Evolutionary conservation across 1,284 basidiomycete genomes (phyloP).

Genomic region (Prillingera fragicola): DNA sequence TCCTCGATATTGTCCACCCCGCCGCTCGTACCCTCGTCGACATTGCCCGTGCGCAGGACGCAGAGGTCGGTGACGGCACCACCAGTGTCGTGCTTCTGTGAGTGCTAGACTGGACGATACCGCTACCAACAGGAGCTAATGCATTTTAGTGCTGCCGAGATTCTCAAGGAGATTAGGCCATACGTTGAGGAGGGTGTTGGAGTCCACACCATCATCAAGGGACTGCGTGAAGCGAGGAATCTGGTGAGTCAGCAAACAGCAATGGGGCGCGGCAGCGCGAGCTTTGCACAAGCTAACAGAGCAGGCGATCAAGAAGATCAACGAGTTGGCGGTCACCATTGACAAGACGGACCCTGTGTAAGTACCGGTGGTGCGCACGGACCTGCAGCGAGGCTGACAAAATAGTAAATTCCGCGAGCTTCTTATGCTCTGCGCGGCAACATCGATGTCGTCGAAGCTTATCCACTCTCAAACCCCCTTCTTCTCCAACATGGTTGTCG

Average conservation of each 20-base stretch:
- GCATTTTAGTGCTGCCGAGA: constrained; percentile 66
- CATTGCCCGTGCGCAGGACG: constrained; percentile 95
- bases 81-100: constrained; percentile 84
- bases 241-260: constrained; percentile 57
- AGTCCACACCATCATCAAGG: constrained; percentile 96
- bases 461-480: constrained; percentile 99
- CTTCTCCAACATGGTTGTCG: constrained; percentile 98
- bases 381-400: too few species aligned
- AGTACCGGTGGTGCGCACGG: constrained; percentile 39
- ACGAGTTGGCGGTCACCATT: constrained; percentile 82
- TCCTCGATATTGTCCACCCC: constrained; percentile 95
- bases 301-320: constrained; percentile 79
- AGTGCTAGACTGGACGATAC: constrained; percentile 5
- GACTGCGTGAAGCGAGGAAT: constrained; percentile 81
- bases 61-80: constrained; percentile 97
- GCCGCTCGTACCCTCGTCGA: constrained; percentile 94
- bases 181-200: constrained; percentile 98
- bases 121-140: constrained; percentile 1
- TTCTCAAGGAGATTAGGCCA: constrained; percentile 84
- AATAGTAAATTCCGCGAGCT: constrained; percentile 83
- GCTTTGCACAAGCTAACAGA: constrained; percentile 3
- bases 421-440: constrained; percentile 92
- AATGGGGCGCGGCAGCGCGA: too few species aligned
- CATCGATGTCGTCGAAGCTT: constrained; percentile 98
- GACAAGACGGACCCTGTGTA: constrained; percentile 87